These are phyloP conservation scores for Clavulina sp. DNA, from an alignment of 768 basidiomycete species.

Conservation along the genomic window DNA sequence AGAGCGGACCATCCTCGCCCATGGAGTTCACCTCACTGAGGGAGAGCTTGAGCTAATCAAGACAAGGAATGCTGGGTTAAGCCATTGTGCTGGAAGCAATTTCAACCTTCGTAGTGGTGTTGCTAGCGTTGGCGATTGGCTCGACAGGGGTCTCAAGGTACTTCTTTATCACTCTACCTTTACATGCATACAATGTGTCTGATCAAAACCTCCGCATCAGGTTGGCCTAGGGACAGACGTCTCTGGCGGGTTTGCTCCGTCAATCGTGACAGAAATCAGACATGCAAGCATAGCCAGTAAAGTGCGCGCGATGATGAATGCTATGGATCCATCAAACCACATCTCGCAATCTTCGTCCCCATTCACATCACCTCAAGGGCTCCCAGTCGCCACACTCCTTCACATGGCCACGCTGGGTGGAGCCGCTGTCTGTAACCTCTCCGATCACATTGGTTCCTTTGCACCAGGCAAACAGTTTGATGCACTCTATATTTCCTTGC, in stretches of 20 bases:
- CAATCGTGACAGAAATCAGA: slow-evolving; percentile 58
- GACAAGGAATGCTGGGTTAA: slow-evolving; percentile 49
- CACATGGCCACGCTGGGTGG: slow-evolving; percentile 89
- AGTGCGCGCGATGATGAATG: slow-evolving; percentile 26
- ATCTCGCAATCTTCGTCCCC: background rate
- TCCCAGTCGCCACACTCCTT: slow-evolving; percentile 58
- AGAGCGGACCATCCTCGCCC: slow-evolving; percentile 69
- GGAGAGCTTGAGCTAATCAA: slow-evolving; percentile 60
- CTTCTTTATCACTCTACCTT: slow-evolving; percentile 11
- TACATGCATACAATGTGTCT: background rate
- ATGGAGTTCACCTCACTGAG: slow-evolving; percentile 63
- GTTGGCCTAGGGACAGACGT: slow-evolving; percentile 92
- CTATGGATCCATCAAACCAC: background rate
- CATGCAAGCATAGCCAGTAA: slow-evolving; percentile 71
- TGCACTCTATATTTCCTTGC: slow-evolving; percentile 55
- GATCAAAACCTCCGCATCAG: slow-evolving; percentile 22
- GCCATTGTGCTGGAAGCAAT: slow-evolving; percentile 90
- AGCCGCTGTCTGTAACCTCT: slow-evolving; percentile 61
- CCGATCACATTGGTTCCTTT: slow-evolving; percentile 57
- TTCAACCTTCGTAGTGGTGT: slow-evolving; percentile 79
- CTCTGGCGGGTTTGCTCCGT: slow-evolving; percentile 71
- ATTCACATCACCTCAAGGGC: slow-evolving; percentile 24
- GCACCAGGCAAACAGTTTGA: slow-evolving; percentile 75
- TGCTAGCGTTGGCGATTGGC: slow-evolving; percentile 55
- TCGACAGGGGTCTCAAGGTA: slow-evolving; percentile 80